Evolutionary conservation across 1,139 yeast genomes (phyloP).

Genomic region (Saccharomycopsis hybrid): DNA sequence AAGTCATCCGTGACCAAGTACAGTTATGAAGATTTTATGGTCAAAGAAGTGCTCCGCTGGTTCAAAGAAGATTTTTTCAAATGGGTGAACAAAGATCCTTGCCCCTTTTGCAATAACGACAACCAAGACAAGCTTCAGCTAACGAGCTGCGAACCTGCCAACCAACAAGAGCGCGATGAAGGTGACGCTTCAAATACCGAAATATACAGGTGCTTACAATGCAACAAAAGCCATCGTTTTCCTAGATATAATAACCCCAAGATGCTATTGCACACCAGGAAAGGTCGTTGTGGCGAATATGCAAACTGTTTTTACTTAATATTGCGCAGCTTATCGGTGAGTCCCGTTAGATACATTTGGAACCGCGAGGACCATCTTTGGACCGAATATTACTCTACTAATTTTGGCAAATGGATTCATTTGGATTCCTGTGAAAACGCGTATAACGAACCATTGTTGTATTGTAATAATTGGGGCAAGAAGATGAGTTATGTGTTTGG

Average conservation of each 20-base stretch:
- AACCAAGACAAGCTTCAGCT: constrained; percentile 33
- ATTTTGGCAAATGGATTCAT: constrained; percentile 71
- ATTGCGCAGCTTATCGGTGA: constrained; percentile 59
- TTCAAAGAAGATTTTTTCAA: constrained; percentile 73
- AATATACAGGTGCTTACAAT: constrained; percentile 50
- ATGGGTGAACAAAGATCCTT: constrained; percentile 75
- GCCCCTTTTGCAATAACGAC: constrained; percentile 45
- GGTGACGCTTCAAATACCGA: constrained; percentile 54
- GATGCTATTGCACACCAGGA: constrained; percentile 51
- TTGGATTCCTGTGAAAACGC: constrained; percentile 85
- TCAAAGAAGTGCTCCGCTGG: constrained; percentile 63
- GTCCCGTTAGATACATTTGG: constrained; percentile 67
- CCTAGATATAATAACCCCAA: constrained; percentile 72
- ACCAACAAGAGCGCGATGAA: constrained; percentile 34
- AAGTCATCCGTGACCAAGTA: background rate
- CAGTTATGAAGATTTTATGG: constrained; percentile 46
- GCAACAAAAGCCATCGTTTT: constrained; percentile 47
- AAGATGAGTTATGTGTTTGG: constrained; percentile 85
- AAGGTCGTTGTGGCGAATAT: constrained; percentile 96
- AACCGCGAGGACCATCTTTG: constrained; percentile 93
- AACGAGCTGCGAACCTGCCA: constrained; percentile 34
- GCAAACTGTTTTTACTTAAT: constrained; percentile 75
- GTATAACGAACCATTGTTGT: constrained; percentile 72
- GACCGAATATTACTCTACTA: constrained; percentile 78
- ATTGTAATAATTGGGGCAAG: constrained; percentile 87